Conservation (phyloP, 768 basidiomycete genomes). For the Sarcodon aspratus region DNA sequence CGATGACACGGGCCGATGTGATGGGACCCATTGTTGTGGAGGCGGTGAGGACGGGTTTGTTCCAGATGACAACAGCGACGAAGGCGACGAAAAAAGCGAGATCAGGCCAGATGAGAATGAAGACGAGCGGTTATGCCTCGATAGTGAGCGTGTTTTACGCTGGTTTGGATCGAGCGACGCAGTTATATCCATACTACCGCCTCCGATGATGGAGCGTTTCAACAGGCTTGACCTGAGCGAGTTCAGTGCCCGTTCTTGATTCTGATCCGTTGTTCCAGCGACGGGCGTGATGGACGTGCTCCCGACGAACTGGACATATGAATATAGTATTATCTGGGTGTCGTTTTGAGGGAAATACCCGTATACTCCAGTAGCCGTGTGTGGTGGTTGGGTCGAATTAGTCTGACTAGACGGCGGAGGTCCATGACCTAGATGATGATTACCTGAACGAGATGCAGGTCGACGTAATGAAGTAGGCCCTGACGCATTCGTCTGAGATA, state of each 20-base stretch:
- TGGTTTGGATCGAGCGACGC: conserved; percentile 22
- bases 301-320: conserved; percentile 75
- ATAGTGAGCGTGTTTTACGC: conserved; percentile 7
- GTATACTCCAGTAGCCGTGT: conserved; percentile 30
- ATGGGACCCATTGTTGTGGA: conserved; percentile 6
- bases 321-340: conserved; percentile 68
- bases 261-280: conserved; percentile 26
- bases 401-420: conserved; percentile 10
- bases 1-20: conserved; percentile 9
- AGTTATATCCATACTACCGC: conserved; percentile 75
- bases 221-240: conserved; percentile 38
- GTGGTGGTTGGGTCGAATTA: conserved; percentile 14
- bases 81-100: conserved; percentile 19
- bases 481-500: background rate
- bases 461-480: background rate
- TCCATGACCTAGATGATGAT: conserved; percentile 34
- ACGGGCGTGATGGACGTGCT: conserved; percentile 46
- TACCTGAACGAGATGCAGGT: background rate
- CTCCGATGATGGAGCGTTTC: conserved; percentile 42
- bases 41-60: conserved; percentile 3
- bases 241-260: conserved; percentile 34
- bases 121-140: conserved; percentile 34
- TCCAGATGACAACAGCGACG: conserved; percentile 1
- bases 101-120: conserved; percentile 41
- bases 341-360: conserved; percentile 31